A percentile compares a stretch with the other conserved stretches of the same genome.
These are phyloP conservation scores for Pleurotus citrinopileatus DNA, from an alignment of 768 basidiomycete species.

Conservation along the genomic window DNA sequence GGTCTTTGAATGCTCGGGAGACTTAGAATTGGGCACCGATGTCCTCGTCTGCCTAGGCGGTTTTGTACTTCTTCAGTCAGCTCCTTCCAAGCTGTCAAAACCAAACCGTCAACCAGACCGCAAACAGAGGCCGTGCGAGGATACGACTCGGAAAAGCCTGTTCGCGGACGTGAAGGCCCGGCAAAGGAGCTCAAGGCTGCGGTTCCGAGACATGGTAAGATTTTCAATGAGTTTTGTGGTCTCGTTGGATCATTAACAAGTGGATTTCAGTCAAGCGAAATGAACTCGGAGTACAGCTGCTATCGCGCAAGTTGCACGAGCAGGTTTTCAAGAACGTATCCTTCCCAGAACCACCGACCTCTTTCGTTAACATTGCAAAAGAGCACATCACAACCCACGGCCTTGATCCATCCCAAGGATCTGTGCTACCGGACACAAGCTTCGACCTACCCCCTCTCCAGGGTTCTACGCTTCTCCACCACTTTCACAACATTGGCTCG, in stretches of 20 bases:
- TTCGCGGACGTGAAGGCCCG: background rate
- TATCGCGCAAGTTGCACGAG: slow-evolving; percentile 74
- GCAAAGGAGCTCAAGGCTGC: background rate
- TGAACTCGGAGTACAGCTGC: slow-evolving; percentile 89
- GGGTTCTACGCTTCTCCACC: slow-evolving; percentile 79
- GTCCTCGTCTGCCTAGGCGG: slow-evolving; percentile 7
- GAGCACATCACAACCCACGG: slow-evolving; percentile 81
- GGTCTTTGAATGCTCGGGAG: slow-evolving; percentile 34
- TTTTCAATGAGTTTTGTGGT: background rate
- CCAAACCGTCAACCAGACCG: background rate
- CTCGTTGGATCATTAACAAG: background rate
- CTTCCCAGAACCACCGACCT: slow-evolving; percentile 56
- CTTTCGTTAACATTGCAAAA: slow-evolving; percentile 71
- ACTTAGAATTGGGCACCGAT: background rate
- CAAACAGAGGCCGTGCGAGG: background rate
- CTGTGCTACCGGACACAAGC: slow-evolving; percentile 71
- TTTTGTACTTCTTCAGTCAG: background rate
- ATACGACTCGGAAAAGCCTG: background rate
- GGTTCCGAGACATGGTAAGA: background rate
- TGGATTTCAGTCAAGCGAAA: slow-evolving; percentile 62
- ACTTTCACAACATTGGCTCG: slow-evolving; percentile 80
- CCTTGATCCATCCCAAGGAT: slow-evolving; percentile 76
- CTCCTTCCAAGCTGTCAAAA: background rate
- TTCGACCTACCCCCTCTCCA: slow-evolving; percentile 86
- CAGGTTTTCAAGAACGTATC: slow-evolving; percentile 77